Evolutionary conservation across 2,329 filamentous ascomycete species (phyloP).

Genomic region (Talaromyces sp.): DNA sequence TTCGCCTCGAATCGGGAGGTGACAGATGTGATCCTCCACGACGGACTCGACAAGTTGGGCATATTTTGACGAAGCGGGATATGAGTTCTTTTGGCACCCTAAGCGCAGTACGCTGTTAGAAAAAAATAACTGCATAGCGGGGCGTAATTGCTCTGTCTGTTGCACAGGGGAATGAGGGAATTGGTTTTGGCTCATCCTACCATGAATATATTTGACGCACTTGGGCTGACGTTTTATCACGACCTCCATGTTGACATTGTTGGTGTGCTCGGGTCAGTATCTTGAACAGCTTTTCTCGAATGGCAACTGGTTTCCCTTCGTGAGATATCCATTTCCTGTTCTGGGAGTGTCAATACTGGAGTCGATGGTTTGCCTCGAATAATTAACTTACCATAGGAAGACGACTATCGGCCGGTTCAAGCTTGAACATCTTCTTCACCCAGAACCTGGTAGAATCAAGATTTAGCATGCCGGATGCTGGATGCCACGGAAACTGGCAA

Average conservation of each 20-base stretch:
- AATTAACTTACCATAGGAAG: slow-evolving; percentile 33
- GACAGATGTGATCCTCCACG: slow-evolving; percentile 39
- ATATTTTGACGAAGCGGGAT: slow-evolving; percentile 49
- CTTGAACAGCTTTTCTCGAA: slow-evolving; percentile 48
- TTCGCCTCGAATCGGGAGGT: slow-evolving; percentile 37
- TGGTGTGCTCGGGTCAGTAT: slow-evolving; percentile 48
- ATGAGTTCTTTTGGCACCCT: slow-evolving; percentile 51
- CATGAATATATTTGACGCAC: slow-evolving; percentile 48
- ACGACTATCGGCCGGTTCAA: slow-evolving; percentile 37
- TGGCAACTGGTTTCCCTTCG: slow-evolving; percentile 49
- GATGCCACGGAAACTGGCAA: too few relatives aligned
- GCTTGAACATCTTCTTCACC: slow-evolving; percentile 51
- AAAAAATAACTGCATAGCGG: background rate
- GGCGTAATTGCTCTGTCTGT: background rate
- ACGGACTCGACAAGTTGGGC: slow-evolving; percentile 46
- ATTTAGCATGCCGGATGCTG: slow-evolving; percentile 1
- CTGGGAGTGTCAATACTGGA: slow-evolving; percentile 19
- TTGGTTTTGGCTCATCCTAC: slow-evolving; percentile 27
- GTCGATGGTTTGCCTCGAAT: background rate
- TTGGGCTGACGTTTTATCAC: slow-evolving; percentile 50
- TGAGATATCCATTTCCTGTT: slow-evolving; percentile 44
- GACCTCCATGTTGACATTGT: slow-evolving; percentile 48
- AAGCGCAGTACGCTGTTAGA: background rate
- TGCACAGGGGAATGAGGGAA: background rate
- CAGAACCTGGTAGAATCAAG: slow-evolving; percentile 38